phyloP scores from a whole-genome alignment of 768 basidiomycete genomes.

The Leucocoprinus leucothites region DNA sequence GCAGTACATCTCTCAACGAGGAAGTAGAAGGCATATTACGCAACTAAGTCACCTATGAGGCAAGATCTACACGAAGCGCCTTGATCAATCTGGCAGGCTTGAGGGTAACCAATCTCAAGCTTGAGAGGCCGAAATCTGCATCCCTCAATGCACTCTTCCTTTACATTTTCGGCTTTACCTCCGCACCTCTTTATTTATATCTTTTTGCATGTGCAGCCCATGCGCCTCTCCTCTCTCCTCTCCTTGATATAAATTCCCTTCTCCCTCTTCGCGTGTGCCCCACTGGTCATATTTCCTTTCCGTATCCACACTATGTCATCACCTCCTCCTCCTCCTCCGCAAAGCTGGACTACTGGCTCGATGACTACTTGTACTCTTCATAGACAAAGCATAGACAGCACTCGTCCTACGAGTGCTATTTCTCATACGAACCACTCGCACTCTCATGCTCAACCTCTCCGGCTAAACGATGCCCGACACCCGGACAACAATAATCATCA shows the following conservation, averaged over 20 bases:
- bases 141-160: conserved; percentile 2
- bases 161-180: conserved; percentile 9
- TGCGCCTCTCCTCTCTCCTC: too few species aligned
- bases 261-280: too few species aligned
- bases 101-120: neutral
- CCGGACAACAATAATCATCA: neutral
- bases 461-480: conserved; percentile 1
- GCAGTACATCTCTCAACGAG: too few species aligned
- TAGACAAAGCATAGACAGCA: conserved; percentile 16
- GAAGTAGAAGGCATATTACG: too few species aligned
- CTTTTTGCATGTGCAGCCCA: too few species aligned
- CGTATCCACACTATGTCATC: conserved; percentile 8
- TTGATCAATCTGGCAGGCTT: neutral
- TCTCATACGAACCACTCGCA: neutral
- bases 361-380: conserved; percentile 18
- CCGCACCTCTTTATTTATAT: conserved; percentile 3
- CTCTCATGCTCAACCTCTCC: conserved; percentile 3
- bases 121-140: neutral
- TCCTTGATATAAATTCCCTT: neutral
- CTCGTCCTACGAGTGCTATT: conserved; percentile 10
- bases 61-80: too few species aligned
- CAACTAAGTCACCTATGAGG: too few species aligned
- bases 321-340: neutral
- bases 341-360: conserved; percentile 1
- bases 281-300: too few species aligned